Evolutionary conservation across 164 flowering plant genomes (phyloP).

Genomic region (Cinnamomum micranthum): DNA sequence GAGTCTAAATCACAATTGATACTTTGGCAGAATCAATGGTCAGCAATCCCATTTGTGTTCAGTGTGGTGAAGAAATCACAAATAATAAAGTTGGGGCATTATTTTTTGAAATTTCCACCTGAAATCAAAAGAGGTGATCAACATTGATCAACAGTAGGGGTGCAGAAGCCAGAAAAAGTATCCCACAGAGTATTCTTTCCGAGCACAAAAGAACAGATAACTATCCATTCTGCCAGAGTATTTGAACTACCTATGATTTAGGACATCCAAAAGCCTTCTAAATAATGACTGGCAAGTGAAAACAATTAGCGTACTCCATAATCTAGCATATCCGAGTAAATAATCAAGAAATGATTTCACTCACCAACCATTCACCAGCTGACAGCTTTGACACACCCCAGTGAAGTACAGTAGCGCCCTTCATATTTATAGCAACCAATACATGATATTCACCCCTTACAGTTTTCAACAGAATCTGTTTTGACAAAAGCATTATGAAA

Average conservation of each 20-base stretch:
- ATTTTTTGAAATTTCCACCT: background rate
- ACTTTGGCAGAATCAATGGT: background rate
- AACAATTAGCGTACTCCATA: background rate
- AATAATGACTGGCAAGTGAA: too few species aligned
- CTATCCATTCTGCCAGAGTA: background rate
- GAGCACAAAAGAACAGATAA: background rate
- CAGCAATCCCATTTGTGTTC: background rate
- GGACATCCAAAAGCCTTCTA: background rate
- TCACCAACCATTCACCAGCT: conserved; percentile 43
- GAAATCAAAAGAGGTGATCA: background rate
- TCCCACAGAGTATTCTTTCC: background rate
- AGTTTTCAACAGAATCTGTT: conserved; percentile 26
- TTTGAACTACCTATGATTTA: background rate
- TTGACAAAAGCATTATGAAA: background rate
- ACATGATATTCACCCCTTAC: conserved; percentile 26
- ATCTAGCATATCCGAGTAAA: background rate
- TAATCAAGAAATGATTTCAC: conserved; percentile 2
- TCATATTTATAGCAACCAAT: conserved; percentile 29
- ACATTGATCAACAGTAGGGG: too few species aligned
- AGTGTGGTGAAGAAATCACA: background rate
- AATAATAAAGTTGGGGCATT: background rate
- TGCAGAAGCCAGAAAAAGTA: too few species aligned
- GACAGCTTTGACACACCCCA: conserved; percentile 41
- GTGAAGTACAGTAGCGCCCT: conserved; percentile 35
- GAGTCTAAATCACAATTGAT: background rate